Base-by-base conservation (phyloP, 2,329 filamentous ascomycete species). In the Penicillium fuscoglaucum region DNA sequence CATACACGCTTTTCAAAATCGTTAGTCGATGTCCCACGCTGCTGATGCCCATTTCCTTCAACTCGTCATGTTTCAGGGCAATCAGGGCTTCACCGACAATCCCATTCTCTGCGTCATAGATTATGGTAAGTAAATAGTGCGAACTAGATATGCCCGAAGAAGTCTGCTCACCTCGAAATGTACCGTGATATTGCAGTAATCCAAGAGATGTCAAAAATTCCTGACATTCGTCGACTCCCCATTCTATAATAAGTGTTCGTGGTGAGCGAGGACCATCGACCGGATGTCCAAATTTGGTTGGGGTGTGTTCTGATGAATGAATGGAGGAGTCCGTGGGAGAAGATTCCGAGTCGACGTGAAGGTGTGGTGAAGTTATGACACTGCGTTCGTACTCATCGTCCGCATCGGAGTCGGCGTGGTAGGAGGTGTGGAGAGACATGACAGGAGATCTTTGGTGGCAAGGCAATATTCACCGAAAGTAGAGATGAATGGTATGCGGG, bases 11-110 rank as follows among this genome's bases (percentile, higher is more conserved):
- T 79, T 97, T 98, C 58, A 99, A 83, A 58, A 99, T 96, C 24
- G 92, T 96, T 68, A 99, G 82, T 60, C 95, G 88, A 78, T 99
- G 95, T 41, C 95, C 95, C 48, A 97, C 91, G 77, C 93, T 98
- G 62, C 83, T 82, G 64, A 99, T 90, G 48, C 93, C 93, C 87
- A 98, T 93, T 72, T 96, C 91, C 77, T 96, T 96, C 68, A 99
- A 81, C 73, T 98, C 93, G 57, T 96, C 90, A 73, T 98, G 95
- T 63, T 90, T 89, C 63, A 99, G 80, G 41, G 91, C 91, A 57
- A 96, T 86, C 62, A 99, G 81, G 52, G 91, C 93, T 74, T 98
- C 92, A 64, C 95, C 95, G 39, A 93, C 89, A 67, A 99, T 96
- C 63, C 91, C 92, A 72, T 99, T 96, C 70, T 97, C 95, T 95